Evolutionary conservation across 331 rosid species (phyloP).

Genomic region (Quercus tomentella): DNA sequence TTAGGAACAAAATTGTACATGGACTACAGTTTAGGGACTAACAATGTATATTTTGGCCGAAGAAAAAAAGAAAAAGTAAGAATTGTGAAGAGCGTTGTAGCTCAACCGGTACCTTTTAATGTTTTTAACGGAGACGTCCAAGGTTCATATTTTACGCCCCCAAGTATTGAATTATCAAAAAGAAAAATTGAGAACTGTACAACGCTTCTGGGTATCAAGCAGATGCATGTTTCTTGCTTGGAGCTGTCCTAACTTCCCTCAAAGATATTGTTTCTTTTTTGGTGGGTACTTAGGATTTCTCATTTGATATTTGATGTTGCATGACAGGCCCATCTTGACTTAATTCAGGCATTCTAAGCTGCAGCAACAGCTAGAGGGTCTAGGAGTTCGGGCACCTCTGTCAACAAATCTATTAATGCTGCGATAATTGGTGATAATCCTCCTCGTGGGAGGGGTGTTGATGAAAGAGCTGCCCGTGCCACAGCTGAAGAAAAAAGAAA

Average conservation of each 20-base stretch:
- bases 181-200: background rate
- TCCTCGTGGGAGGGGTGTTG: slow-evolving; percentile 77
- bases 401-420: slow-evolving; percentile 76
- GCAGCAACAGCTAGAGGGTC: slow-evolving; percentile 81
- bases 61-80: no score
- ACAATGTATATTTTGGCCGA: no score
- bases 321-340: slow-evolving; percentile 80
- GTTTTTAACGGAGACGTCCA: slow-evolving; percentile 15
- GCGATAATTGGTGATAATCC: slow-evolving; percentile 71
- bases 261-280: background rate
- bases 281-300: background rate
- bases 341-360: slow-evolving; percentile 91
- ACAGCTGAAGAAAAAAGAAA: slow-evolving; percentile 90
- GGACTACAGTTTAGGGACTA: no score
- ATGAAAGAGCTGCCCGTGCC: slow-evolving; percentile 91
- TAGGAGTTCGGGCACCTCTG: slow-evolving; percentile 62
- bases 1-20: no score
- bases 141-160: no score
- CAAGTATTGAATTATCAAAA: no score
- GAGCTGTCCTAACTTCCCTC: background rate
- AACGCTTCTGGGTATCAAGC: background rate
- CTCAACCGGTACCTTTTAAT: slow-evolving; percentile 34
- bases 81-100: no score
- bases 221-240: background rate
- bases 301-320: slow-evolving; percentile 5